These are phyloP conservation scores for Hypericum perforatum DNA, from an alignment of 345 rosid genomes.

Conservation along the genomic window DNA sequence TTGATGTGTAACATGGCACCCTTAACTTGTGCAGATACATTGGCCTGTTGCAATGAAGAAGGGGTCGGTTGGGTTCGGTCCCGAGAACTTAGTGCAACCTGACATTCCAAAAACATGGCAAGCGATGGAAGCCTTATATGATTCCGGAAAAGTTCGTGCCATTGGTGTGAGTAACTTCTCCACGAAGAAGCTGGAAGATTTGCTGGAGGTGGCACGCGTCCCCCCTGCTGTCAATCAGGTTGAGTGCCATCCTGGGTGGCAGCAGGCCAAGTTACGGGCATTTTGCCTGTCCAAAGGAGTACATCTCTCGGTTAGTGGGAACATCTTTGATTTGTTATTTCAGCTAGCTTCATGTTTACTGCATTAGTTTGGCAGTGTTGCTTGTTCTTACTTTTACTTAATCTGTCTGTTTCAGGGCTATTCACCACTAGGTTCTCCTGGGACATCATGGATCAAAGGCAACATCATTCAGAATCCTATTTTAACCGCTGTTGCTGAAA, in stretches of 20 bases:
- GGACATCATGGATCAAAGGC: neutral
- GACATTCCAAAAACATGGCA: conserved; percentile 75
- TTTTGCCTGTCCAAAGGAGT: conserved; percentile 3
- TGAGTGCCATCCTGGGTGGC: conserved; percentile 8
- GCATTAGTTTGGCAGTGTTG: neutral
- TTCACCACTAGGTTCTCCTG: conserved; percentile 9
- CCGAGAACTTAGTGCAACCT: conserved; percentile 41
- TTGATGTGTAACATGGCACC: no score
- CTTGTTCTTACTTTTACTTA: neutral
- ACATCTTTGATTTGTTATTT: no score
- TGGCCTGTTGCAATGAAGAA: conserved; percentile 69
- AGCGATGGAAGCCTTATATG: conserved; percentile 71
- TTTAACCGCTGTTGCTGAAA: neutral
- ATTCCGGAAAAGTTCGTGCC: conserved; percentile 25
- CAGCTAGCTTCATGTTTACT: neutral
- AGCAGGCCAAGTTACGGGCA: conserved; percentile 3
- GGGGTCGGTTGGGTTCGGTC: conserved; percentile 39
- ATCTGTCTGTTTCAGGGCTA: conserved; percentile 19
- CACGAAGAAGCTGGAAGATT: conserved; percentile 7
- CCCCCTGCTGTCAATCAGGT: conserved; percentile 10
- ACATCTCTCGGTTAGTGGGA: conserved; percentile 3
- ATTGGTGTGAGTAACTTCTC: conserved; percentile 10
- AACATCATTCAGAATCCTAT: conserved; percentile 5
- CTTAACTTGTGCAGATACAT: neutral
- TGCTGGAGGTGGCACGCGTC: conserved; percentile 6